Base-by-base conservation (phyloP, 176 grass and related monocot species). In the Oryza rufipogon region DNA sequence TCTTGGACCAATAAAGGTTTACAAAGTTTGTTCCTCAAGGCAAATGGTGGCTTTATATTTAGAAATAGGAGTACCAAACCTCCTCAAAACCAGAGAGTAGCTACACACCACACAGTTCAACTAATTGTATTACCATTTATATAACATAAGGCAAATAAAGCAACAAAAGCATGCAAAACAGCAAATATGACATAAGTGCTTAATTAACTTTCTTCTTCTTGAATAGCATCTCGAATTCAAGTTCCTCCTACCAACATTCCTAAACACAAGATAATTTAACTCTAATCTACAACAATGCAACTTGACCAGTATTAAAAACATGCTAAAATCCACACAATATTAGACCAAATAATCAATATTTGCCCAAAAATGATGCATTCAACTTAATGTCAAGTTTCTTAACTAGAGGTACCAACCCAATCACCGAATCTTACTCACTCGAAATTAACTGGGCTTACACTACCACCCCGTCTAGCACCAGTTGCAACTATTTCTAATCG, bases 131-230 rank as follows among this genome's bases (percentile, higher is more conserved):
- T 15, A 16, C 34, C 36, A 60, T 71, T 60, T 6, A 20, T 6
- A 20, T 25, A 60, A 81, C 11, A 60, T 19, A 32, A 51, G 23
- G 0, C 10, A 81, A 54, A 71, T 28, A 32, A 74, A 15, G 1
- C 15, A 81, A 70, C 65, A 80, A 38, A 69, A 69, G 78, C 36
- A 67, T 7, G n/a, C 26, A 54, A 11, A 23, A n/a, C 19, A 58
- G 54, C 6, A 20, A 20, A n/a, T 34, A 51, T 51, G 23, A 15
- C 16, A 8, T 22, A 44, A 28, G 7, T 10, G 45, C 0, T 14
- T 0, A 36, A 25, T 70, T 38, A 79, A 79, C 64, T 51, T 67
- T 42, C 20, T 9, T 30, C 34, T 44, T 84, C 42, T n/a, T 30
- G 20, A 58, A 51, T 28, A 10, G 4, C 72, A 67, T 41, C 42